Conservation (phyloP, 331 rosid species). For the Rhamnella rubrinervis region DNA sequence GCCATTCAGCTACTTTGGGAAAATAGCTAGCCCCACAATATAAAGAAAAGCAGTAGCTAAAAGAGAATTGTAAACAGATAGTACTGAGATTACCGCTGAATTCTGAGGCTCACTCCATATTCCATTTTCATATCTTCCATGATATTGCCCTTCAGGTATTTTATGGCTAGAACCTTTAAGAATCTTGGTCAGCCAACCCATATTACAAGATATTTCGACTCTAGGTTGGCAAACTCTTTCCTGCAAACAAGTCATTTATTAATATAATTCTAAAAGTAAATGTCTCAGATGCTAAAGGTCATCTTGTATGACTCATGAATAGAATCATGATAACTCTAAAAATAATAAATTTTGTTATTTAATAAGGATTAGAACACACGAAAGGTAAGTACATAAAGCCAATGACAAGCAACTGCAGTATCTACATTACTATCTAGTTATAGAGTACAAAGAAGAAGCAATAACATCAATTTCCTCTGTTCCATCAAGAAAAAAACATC, state of each 20-base stretch:
- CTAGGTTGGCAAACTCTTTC: constrained; percentile 30
- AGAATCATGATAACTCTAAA: too few species aligned
- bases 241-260: constrained; percentile 32
- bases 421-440: too few species aligned
- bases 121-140: constrained; percentile 50
- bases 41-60: constrained; percentile 4
- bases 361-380: too few species aligned
- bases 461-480: too few species aligned
- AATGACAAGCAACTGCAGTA: too few species aligned
- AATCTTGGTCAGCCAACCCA: constrained; percentile 83
- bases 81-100: constrained; percentile 52
- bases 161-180: constrained; percentile 59
- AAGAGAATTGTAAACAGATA: constrained; percentile 18
- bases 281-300: constrained; percentile 5
- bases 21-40: constrained; percentile 17
- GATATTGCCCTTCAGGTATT: constrained; percentile 40
- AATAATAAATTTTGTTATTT: too few species aligned
- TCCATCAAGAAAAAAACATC: too few species aligned
- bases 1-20: constrained; percentile 9
- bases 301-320: background rate
- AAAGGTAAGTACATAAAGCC: too few species aligned
- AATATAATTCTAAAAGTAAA: constrained; percentile 12
- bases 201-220: constrained; percentile 27
- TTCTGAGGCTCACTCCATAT: constrained; percentile 46
- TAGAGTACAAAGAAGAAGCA: too few species aligned